Conservation (phyloP, 2,329 filamentous ascomycete species). For the Neoarthrinium moseri region DNA sequence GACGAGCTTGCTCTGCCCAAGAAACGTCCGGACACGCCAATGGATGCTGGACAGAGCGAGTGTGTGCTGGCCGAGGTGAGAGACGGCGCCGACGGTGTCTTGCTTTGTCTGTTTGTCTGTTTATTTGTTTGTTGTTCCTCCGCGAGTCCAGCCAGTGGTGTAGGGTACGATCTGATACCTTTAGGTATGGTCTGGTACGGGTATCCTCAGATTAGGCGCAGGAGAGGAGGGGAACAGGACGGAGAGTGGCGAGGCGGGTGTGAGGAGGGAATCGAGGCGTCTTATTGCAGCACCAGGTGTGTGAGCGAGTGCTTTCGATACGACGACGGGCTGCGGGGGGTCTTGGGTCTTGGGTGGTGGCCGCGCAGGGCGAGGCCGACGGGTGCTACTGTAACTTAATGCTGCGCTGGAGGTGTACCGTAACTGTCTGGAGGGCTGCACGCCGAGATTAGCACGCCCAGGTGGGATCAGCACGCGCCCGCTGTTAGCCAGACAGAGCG, state of each 20-base stretch:
- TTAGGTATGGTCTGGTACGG: neutral
- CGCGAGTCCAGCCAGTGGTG: too few relatives aligned
- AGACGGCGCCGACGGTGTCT: neutral
- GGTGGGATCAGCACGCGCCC: slow-evolving; percentile 23
- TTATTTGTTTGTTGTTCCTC: neutral
- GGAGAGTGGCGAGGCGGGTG: slow-evolving; percentile 29
- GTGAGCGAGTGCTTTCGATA: slow-evolving; percentile 4
- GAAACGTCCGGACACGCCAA: too few relatives aligned
- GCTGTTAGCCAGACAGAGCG: slow-evolving; percentile 18
- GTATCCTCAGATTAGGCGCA: slow-evolving; percentile 11
- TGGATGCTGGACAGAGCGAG: too few relatives aligned
- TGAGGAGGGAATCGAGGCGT: slow-evolving; percentile 26
- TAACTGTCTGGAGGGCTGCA: slow-evolving; percentile 25
- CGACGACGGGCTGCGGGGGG: too few relatives aligned
- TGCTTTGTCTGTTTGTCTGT: slow-evolving; percentile 3
- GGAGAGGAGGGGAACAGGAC: slow-evolving; percentile 17
- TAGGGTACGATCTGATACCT: too few relatives aligned
- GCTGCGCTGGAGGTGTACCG: slow-evolving; percentile 6
- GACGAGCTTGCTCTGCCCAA: too few relatives aligned
- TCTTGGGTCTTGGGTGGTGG: too few relatives aligned
- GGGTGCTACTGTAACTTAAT: slow-evolving; percentile 7
- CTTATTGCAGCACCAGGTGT: slow-evolving; percentile 26
- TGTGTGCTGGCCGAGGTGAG: neutral
- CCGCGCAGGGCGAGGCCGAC: slow-evolving; percentile 26
- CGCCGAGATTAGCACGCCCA: slow-evolving; percentile 23